These are phyloP conservation scores for Fusarium armeniacum DNA, from an alignment of 2,329 filamentous ascomycete genomes.

Conservation along the genomic window DNA sequence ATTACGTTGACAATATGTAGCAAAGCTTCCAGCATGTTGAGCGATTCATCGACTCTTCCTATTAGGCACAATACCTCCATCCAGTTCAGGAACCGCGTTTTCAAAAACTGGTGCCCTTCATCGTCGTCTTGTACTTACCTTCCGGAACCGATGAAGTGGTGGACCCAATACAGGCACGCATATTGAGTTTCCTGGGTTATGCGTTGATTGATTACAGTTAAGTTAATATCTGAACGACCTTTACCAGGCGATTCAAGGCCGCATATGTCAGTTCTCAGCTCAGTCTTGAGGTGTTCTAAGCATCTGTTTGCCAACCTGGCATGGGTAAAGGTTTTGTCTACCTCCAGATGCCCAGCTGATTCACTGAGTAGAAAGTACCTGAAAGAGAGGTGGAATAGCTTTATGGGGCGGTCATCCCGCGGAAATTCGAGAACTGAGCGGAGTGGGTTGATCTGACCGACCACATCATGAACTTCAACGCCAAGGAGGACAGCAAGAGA, in stretches of 20 bases:
- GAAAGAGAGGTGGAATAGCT: constrained; percentile 55
- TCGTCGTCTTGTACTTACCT: neutral
- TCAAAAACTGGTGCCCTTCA: neutral
- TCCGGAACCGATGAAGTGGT: constrained; percentile 49
- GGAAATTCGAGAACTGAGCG: constrained; percentile 16
- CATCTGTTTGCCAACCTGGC: constrained; percentile 20
- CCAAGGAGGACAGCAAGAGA: constrained; percentile 30
- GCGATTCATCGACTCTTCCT: too few species aligned
- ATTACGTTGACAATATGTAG: neutral
- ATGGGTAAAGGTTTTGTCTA: constrained; percentile 49
- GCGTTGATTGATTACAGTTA: rapidly evolving
- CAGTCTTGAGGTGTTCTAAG: constrained; percentile 46
- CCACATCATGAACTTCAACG: neutral
- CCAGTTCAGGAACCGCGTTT: neutral
- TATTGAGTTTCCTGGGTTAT: constrained; percentile 12
- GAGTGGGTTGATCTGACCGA: rapidly evolving
- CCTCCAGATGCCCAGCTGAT: neutral
- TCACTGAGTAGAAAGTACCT: constrained; percentile 55
- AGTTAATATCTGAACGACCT: rapidly evolving
- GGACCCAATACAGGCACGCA: constrained; percentile 50
- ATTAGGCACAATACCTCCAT: neutral
- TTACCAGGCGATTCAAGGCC: constrained; percentile 24
- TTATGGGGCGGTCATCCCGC: neutral
- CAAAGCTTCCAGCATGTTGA: too few species aligned
- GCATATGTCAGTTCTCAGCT: constrained; percentile 57